These are phyloP conservation scores for Solioccasus polychromus DNA, from an alignment of 768 basidiomycete species.

Conservation along the genomic window DNA sequence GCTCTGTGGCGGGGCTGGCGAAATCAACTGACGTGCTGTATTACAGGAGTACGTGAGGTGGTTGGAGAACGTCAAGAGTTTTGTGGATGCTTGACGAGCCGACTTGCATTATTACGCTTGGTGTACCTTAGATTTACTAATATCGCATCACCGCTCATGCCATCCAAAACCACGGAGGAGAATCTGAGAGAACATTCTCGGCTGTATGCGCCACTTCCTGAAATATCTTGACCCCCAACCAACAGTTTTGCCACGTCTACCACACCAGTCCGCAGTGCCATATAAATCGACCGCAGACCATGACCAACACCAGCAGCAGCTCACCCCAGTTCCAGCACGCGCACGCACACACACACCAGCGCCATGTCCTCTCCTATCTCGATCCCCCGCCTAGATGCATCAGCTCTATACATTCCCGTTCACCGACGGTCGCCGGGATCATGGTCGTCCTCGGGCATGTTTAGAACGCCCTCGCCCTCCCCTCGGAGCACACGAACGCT, in stretches of 20 bases:
- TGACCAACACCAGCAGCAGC: no score
- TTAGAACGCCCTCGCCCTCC: constrained; percentile 12
- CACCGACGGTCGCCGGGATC: constrained; percentile 34
- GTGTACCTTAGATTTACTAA: constrained; percentile 6
- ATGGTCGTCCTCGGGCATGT: constrained; percentile 13
- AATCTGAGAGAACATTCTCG: constrained; percentile 18
- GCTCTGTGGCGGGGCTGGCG: neutral
- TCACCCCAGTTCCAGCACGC: constrained; percentile 1
- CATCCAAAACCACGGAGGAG: neutral
- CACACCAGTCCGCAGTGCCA: neutral
- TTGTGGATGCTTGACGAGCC: constrained; percentile 59
- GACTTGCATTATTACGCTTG: neutral
- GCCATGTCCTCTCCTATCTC: constrained; percentile 28
- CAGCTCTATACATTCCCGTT: constrained; percentile 37
- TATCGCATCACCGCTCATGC: constrained; percentile 25
- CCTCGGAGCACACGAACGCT: constrained; percentile 7
- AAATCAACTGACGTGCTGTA: constrained; percentile 6
- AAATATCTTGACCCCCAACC: neutral
- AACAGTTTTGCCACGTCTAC: constrained; percentile 2
- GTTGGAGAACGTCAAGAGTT: constrained; percentile 78
- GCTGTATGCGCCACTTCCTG: neutral
- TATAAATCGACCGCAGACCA: neutral
- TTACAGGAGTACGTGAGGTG: constrained; percentile 87
- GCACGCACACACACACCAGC: neutral
- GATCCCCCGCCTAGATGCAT: constrained; percentile 9